Base-by-base conservation (phyloP, 495 filamentous ascomycete genomes). In the Entonaema liquescens region DNA sequence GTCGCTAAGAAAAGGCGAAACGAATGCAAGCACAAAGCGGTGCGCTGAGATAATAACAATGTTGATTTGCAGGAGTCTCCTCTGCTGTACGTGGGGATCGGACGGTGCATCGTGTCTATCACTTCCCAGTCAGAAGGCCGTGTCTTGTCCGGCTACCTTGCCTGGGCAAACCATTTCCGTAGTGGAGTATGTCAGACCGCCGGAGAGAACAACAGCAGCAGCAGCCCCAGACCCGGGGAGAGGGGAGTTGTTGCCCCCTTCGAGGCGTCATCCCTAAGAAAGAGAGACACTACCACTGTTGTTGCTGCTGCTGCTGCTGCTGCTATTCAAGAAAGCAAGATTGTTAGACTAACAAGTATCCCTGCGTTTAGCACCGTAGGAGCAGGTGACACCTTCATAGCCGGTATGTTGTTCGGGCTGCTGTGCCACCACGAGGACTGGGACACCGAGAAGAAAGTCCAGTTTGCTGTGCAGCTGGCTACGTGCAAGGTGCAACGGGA, bases 301-400 rank as follows among this genome's bases (percentile, higher is more conserved):
- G n/a, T n/a, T n/a, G n/a, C n/a, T n/a, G n/a, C n/a, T n/a, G n/a
- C n/a, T n/a, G n/a, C n/a, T n/a, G n/a, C n/a, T n/a, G n/a, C n/a
- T n/a, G n/a, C n/a, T n/a, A n/a, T n/a, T n/a, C n/a, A n/a, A 38
- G 50, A 63, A 13, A 56, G 5, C 31, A 57, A 57, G 54, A 64
- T 62, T 15, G 26, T 58, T 58, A 44, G 73, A 47, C 75, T 77
- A 76, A 77, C 65, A 29, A 49, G 31, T 70, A 63, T 68, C 73
- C 63, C 68, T 70, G 71, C 60, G 67, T 68, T 9, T 74, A 92
- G 89, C 71, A 84, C 89, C 9, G 84, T 92, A 54, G 90, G 90
- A 49, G 91, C 91, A 62, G 91, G 90, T 71, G 90, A 93, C 74
- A 92, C 90, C 1, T 92, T 93, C 70, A 88, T 91, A 66, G 90